Base-by-base conservation (phyloP, 2,329 filamentous ascomycete species). In the Ophiostoma piceae region DNA sequence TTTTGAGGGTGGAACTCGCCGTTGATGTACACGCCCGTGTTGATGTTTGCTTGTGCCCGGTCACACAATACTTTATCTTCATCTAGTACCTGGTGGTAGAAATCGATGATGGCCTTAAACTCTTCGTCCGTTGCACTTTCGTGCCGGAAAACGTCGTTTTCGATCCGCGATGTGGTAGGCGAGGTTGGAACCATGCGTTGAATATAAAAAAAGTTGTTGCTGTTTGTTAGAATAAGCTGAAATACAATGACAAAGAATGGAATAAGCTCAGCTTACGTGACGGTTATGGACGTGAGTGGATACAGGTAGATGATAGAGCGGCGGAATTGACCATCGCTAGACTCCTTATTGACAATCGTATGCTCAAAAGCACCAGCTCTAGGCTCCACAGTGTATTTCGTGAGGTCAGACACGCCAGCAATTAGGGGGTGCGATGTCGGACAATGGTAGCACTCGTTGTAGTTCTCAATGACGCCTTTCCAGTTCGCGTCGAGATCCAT, bases 51-150 rank as follows among this genome's bases (percentile, higher is more conserved):
- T 72, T 85, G 83, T 1, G 83, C 80, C 0, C 77, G 78, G 67
- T 82, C 78, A 75, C 83, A 85, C 0, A 85, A 79, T 0, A 79
- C 77, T 72, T 85, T 84, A 76, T 86, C 84, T 72, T 85, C 84
- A 14, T 76, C 75, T 76, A 85, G 81, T 69, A 85, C 80, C 67
- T 82, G 82, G 73, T 83, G 82, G 77, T 84, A 85, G 69, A 84
- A 82, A 3, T 79, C 76, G 75, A 79, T 80, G 70, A 84, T 80
- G 1, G 78, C 76, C 6, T 78, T 74, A 72, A 86, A 85, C 39
- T 82, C 79, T 43, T 82, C 80, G 16, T 84, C 80, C 0, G 79
- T 77, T 3, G 82, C 79, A 71, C 81, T 76, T 68, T 81, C 81
- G 75, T 84, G 81, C 68, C 82, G 79, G 77, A 81, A 86, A 14